Percentiles rank a stretch among this genome's conserved stretches.
Conservation (phyloP, 768 basidiomycete genomes). For the Aureoboletus auriporus region DNA sequence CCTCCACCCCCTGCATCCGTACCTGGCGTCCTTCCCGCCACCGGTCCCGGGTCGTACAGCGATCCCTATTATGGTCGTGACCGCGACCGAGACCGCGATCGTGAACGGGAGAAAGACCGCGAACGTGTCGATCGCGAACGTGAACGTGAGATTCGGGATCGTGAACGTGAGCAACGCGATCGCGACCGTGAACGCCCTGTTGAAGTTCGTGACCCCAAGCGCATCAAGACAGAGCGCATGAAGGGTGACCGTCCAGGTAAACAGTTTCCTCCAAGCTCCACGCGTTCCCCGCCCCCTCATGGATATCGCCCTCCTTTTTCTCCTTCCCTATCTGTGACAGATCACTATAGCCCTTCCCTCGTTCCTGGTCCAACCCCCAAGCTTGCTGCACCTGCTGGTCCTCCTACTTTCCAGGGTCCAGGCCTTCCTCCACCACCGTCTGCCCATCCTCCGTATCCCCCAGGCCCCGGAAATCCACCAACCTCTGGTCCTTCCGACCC, state of each 20-base stretch:
- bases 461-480: constrained; percentile 31
- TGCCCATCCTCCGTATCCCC: constrained; percentile 28
- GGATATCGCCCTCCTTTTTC: constrained; percentile 23
- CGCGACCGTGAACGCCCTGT: constrained; percentile 45
- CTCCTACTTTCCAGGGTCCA: constrained; percentile 33
- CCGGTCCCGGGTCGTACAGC: constrained; percentile 30
- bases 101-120: constrained; percentile 40
- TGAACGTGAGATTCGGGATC: constrained; percentile 34
- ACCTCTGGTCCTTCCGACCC: constrained; percentile 27
- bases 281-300: constrained; percentile 33
- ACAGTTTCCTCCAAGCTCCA: constrained; percentile 21
- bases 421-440: constrained; percentile 34
- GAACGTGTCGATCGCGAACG: constrained; percentile 36
- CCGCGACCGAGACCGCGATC: constrained; percentile 36
- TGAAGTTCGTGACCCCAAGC: constrained; percentile 53
- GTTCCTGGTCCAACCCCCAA: constrained; percentile 41
- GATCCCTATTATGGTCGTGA: constrained; percentile 38
- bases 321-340: constrained; percentile 25
- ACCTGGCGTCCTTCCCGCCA: constrained; percentile 26
- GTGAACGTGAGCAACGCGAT: constrained; percentile 37
- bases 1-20: constrained; percentile 29
- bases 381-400: constrained; percentile 25
- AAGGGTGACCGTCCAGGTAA: constrained; percentile 43
- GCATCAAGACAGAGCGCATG: constrained; percentile 52
- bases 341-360: constrained; percentile 32